Evolutionary conservation across 345 rosid genomes (phyloP), one percentile per base, ranked within the genome.

Genomic region (Ceriops zippeliana): DNA sequence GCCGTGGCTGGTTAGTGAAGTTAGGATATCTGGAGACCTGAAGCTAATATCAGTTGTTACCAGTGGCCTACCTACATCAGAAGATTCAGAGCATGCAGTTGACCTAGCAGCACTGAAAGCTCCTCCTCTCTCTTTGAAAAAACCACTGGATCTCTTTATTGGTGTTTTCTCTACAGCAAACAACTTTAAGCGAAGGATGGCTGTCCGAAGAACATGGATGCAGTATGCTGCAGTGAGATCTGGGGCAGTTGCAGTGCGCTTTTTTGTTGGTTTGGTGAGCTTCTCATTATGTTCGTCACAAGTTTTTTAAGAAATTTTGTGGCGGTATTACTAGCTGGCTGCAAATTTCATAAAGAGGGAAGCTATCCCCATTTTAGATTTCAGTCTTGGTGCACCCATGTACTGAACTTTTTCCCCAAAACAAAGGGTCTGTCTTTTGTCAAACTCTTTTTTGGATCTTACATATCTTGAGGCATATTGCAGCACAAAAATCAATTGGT

Each of bases 171-270:
- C 98, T 62, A 91, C 96, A 0, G 90, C 96, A 69, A 95, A 95
- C 81, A 95, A 95, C 69, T 95, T 95, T 74, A 90, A 90, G 78
- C 86, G 96, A 58, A 83, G 97, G 74, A 95, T 91, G 99, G 90
- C 97, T 80, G 93, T 95, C 59, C 83, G 99, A 75, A 86, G 96
- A 75, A 90, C 99, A 66, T 95, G 99, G 99, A 91, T 95, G 99
- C 99, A 95, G 72, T 90, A 89, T 69, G 75, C 82, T 77, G 89
- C 86, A 76, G 88, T 89, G 32, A 79, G 87, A 35, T 85, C 92
- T 5, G 92, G 99, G 70, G 72, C 70, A 62, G 90, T 85, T 65
- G 97, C 90, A 70, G 97, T 88, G 65, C 96, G 93, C 63, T 95
- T 95, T 85, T 95, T 91, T 76, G 97, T 95, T 76, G 97, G 99